Evolutionary conservation across 2,329 filamentous ascomycete genomes (phyloP), one percentile per base, ranked within the genome.

Genomic region (Sporothrix schenckii): DNA sequence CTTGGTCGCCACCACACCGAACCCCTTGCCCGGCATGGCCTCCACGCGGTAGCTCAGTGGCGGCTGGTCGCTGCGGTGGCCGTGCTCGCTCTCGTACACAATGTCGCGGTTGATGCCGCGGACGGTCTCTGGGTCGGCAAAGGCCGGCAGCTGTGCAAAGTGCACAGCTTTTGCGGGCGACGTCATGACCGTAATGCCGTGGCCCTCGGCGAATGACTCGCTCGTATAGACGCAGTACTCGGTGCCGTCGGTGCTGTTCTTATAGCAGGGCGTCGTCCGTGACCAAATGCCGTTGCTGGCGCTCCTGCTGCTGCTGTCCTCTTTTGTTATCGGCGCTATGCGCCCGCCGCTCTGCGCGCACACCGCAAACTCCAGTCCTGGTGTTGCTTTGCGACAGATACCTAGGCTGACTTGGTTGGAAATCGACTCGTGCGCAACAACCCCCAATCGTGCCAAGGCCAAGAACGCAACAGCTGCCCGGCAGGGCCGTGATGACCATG

Each of bases 171-270:
- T 77, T 14, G 74, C 72, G 0, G 77, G 71, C 9, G 77, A 78
- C 58, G 80, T 82, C 44, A 83, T 66, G 66, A 83, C 73, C 27
- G 80, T 78, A 63, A 82, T 78, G 66, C 81, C 81, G 16, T 80
- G 75, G 41, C 77, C 77, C 19, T 75, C 72, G 52, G 79, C 81
- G 69, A 82, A 81, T 14, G 71, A 71, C 3, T 73, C 67, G 70
- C 77, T 77, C 19, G 78, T 73, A 73, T 78, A 83, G 71, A 80
- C 77, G 74, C 80, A 83, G 73, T 77, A 78, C 41, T 72, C 58
- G 4, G 71, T 39, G 41, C 56, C 54, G 49, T 41, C 47, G 1
- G 72, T 73, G 44, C 65, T 66, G 69, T 76, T 75, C 30, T 71
- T 69, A 70, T 75, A 74, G 69, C 78, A 80, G 5, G 77, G 77